Evolutionary conservation across 2,329 filamentous ascomycete species (phyloP), one percentile per base, ranked within the genome.

Genomic region (Alternaria sp.): DNA sequence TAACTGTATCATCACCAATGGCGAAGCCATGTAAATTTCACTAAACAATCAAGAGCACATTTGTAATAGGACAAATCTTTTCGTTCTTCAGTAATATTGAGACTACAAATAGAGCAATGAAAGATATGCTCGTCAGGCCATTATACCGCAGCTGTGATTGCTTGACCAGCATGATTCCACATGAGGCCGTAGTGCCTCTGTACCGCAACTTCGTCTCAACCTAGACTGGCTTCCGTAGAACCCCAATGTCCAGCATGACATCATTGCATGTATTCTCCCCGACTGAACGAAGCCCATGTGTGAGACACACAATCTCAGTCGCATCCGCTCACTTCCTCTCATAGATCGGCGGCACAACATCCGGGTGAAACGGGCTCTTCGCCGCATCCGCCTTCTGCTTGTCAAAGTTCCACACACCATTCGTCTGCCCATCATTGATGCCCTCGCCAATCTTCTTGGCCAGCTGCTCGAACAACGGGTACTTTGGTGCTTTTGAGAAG

Each of bases 341-440:
- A 32, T 74, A 76, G 44, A 77, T 73, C 4, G 73, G 72, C 2
- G 73, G 71, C 21, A 59, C 69, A 32, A 76, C 71, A 26, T 76
- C 65, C 5, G 74, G 69, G 32, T 75, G 73, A 50, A 65, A 78
- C 1, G 76, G 75, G 28, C 69, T 66, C 53, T 71, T 75, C 1
- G 74, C 73, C 28, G 67, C 57, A 47, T 55, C 73, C 36, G 78
- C 86, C 73, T 86, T 86, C 61, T 82, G 77, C 66, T 83, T 78
- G 77, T 91, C 88, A 76, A 90, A 92, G 62, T 87, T 82, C 90
- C 90, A 93, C 30, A 92, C 83, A 0, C 90, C 90, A 58, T 87
- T 88, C 2, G 90, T 92, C 81, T 90, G 89, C 50, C 88, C 86
- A 36, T 84, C 81, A 67, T 91, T 90, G 17, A 88, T 70, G 58